phyloP scores from a whole-genome alignment of 805 yeast genomes.

The Ogataea nitratoaversa region DNA sequence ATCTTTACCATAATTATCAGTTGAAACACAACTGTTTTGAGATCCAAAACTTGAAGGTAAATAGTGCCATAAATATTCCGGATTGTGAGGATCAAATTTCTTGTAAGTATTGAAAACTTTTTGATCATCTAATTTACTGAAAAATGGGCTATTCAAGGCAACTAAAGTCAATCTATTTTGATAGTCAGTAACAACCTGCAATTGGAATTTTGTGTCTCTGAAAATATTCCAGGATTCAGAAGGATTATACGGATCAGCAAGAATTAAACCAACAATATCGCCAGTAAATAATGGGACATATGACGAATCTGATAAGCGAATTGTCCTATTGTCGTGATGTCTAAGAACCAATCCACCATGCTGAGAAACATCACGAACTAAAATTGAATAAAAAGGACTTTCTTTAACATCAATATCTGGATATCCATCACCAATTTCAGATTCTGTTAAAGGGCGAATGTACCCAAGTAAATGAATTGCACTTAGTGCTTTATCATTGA shows the following conservation, averaged over 20 bases:
- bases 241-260: neutral
- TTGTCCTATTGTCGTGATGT: neutral
- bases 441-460: slow-evolving; percentile 2
- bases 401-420: neutral
- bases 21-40: neutral
- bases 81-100: neutral
- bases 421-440: neutral
- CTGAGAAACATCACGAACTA: slow-evolving; percentile 14
- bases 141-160: slow-evolving; percentile 10
- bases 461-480: slow-evolving; percentile 19
- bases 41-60: neutral
- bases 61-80: neutral
- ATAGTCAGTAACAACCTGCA: slow-evolving; percentile 16
- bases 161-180: slow-evolving; percentile 9
- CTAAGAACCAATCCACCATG: slow-evolving; percentile 16
- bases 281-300: slow-evolving; percentile 10
- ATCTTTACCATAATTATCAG: neutral
- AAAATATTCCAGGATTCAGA: slow-evolving; percentile 11
- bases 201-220: slow-evolving; percentile 21
- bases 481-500: slow-evolving; percentile 23
- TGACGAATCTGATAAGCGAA: neutral
- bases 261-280: slow-evolving; percentile 21
- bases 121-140: neutral
- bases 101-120: neutral
- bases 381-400: neutral